These are phyloP conservation scores for Ceratocystis ficicola DNA, from an alignment of 2,329 filamentous ascomycete genomes.

Conservation along the genomic window DNA sequence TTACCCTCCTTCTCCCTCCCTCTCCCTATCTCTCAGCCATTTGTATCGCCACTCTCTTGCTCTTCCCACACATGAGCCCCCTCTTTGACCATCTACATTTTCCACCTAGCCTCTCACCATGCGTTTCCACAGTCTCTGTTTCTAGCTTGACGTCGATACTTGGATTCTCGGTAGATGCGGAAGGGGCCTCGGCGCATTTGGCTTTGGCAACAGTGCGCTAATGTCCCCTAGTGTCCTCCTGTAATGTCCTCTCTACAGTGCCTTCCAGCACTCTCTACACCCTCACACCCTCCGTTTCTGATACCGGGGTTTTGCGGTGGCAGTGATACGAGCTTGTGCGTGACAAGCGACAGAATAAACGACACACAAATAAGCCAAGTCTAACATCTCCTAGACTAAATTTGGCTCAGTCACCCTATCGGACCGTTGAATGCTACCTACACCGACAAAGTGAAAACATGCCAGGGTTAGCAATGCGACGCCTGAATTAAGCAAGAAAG, in stretches of 20 bases:
- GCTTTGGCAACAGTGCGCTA: neutral
- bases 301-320: slow-evolving; percentile 7
- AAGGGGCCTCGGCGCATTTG: neutral
- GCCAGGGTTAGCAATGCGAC: slow-evolving; percentile 1
- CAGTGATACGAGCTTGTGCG: slow-evolving; percentile 9
- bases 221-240: neutral
- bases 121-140: neutral
- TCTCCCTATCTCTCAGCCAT: neutral
- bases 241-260: neutral
- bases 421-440: slow-evolving; percentile 10
- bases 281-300: neutral
- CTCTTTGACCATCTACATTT: neutral
- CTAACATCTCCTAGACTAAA: neutral
- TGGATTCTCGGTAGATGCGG: neutral
- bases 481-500: neutral
- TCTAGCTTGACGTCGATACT: neutral
- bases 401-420: neutral
- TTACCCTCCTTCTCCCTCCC: neutral
- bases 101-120: neutral
- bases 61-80: neutral
- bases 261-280: neutral
- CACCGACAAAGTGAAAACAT: neutral
- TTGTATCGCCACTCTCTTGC: neutral
- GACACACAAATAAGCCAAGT: slow-evolving; percentile 5
- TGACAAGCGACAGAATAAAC: slow-evolving; percentile 5